Base-by-base conservation (phyloP, 176 grass and related monocot genomes). In the Rhipidocladum racemiflorum region DNA sequence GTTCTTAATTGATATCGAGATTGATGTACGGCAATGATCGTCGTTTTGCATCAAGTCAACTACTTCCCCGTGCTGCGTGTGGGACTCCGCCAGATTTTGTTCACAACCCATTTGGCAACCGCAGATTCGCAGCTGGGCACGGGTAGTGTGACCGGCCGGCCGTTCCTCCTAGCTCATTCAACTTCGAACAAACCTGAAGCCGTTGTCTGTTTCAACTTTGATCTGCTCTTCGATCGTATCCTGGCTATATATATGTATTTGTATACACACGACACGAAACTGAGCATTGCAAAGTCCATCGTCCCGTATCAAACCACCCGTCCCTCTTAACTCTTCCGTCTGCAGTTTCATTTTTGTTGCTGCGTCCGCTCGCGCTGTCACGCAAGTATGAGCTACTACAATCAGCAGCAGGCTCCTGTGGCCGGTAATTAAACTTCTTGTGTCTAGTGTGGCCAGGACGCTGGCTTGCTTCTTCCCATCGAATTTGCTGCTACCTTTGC, bases 381-480 rank as follows among this genome's bases (percentile, higher is more conserved):
- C 30, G n/a, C 32, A 13, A 76, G 10, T 23, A 89, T 89, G 87
- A 85, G 77, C 55, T 76, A 81, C 77, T 85, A 85, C 77, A 6
- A 34, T 53, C 87, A 89, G 63, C 76, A 85, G 76, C 77, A 62
- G 76, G 70, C 76, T 67, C 70, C 82, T 14, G 63, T 89, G 76
- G 81, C 76, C 14, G 82, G 76, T 81, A n/a, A n/a, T n/a, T n/a
- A 16, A 30, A 35, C 18, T 2, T 51, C 23, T 38, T 68, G n/a
- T 11, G 44, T 46, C 6, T 12, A 20, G 14, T 69, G 15, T 38
- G 49, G 49, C 40, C 36, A 43, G 3, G 65, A 10, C 35, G 40
- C 21, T 16, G 23, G 23, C 5, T 38, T 6, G 35, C 35, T n/a
- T n/a, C 2, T 3, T 68, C 64, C 15, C 20, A 15, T 46, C 68